Base-by-base conservation (phyloP, 306 rosid species). In the Fagus crenata region DNA sequence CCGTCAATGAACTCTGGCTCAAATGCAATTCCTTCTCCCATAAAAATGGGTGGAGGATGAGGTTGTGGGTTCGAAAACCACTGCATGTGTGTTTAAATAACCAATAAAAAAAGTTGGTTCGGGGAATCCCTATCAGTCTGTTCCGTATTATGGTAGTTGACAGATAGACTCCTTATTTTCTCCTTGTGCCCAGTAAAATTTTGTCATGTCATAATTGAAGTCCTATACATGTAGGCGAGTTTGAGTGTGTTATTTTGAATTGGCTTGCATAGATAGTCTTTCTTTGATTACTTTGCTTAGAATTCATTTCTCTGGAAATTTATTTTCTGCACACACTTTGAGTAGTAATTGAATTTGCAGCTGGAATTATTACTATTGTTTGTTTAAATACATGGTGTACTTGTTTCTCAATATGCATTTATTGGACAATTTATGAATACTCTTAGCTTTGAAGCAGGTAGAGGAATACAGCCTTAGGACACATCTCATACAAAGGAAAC, bases 401-500 rank as follows among this genome's bases (percentile, higher is more conserved):
- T 65, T 7, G 49, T n/a, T 39, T 28, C 14, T 17, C 49, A 37
- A 37, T 43, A 36, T 37, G 39, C 40, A 42, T 73, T 32, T 61
- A 72, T 0, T 14, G 31, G 3, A 18, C 58, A 28, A 63, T 72
- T 67, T 74, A 81, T 82, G 71, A 81, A 73, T 32, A 65, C 35
- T 84, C 82, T 64, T 67, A 78, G 77, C 33, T 78, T 22, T 31
- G 63, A 81, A 78, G 67, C 90, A 96, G 99, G 97, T 74, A 17
- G 93, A 93, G 85, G 96, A 93, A 86, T 85, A 80, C 86, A 96
- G 99, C 83, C 89, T 96, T 75, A 85, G 84, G 76, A 89, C 99
- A 2, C 97, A 96, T 81, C 79, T 84, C 67, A 75, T 93, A 85
- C 99, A 93, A 79, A 73, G 72, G 77, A 89, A 89, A 86, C 90